Percentiles rank a stretch among this genome's conserved stretches.
phyloP scores from a whole-genome alignment of 2,329 filamentous ascomycete genomes.

The Myriosclerotinia scirpicola region DNA sequence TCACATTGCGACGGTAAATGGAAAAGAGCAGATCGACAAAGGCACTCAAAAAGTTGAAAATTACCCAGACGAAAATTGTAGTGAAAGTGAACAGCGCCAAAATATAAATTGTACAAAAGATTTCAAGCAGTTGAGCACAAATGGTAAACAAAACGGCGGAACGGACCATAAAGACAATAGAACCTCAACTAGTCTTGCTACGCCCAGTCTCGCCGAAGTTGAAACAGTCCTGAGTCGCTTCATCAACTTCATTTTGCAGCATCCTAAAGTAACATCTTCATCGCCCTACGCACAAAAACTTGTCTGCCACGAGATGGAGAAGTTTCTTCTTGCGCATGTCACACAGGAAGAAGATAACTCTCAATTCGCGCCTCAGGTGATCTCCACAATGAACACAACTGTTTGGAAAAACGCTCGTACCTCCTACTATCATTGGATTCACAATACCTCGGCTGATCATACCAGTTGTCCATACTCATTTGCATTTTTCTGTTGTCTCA shows the following conservation, averaged over 20 bases:
- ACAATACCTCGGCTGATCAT: slow-evolving; percentile 16
- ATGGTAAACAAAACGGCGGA: neutral
- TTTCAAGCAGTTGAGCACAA: neutral
- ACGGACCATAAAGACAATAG: neutral
- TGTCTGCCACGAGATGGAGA: neutral
- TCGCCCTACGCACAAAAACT: neutral
- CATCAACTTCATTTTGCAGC: neutral
- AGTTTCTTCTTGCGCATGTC: slow-evolving; percentile 7
- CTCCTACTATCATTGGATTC: slow-evolving; percentile 15
- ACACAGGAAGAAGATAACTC: slow-evolving; percentile 1
- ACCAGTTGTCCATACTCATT: slow-evolving; percentile 24
- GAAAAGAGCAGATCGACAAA: neutral
- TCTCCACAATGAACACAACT: neutral
- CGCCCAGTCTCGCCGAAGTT: neutral
- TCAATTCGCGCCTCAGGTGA: neutral
- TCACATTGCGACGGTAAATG: neutral
- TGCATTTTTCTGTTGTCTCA: slow-evolving; percentile 11
- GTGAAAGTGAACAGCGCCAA: neutral
- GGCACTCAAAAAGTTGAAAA: neutral
- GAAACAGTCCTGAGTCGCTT: neutral
- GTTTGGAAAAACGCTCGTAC: neutral
- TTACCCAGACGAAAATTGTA: neutral
- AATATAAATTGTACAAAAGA: neutral
- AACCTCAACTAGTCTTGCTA: neutral
- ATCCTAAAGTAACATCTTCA: neutral